phyloP scores from a whole-genome alignment of 768 basidiomycete species.

The Neoboletus magnificus region DNA sequence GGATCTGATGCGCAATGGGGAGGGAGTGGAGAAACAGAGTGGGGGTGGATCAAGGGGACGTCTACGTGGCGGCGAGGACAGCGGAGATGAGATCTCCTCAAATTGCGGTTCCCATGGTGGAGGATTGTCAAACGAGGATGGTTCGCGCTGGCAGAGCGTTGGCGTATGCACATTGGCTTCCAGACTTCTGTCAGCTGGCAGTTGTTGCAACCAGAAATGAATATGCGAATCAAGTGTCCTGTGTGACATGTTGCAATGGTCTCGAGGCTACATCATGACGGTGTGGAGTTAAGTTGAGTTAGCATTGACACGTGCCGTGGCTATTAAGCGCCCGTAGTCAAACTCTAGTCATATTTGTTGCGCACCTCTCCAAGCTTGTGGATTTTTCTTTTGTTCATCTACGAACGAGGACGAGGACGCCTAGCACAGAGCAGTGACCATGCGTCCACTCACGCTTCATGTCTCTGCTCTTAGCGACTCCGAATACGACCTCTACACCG shows the following conservation, averaged over 20 bases:
- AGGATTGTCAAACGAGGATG: constrained; percentile 8
- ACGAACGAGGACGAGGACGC: constrained; percentile 1
- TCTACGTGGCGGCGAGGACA: background rate
- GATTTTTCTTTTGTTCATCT: background rate
- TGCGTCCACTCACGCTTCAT: constrained; percentile 67
- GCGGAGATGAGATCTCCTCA: constrained; percentile 16
- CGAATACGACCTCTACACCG: constrained; percentile 68
- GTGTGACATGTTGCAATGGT: constrained; percentile 6
- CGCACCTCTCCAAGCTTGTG: background rate
- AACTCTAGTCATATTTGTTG: background rate
- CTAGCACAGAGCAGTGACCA: constrained; percentile 18
- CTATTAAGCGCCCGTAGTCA: background rate
- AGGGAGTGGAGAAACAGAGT: constrained; percentile 25
- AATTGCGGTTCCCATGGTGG: constrained; percentile 30
- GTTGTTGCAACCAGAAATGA: background rate
- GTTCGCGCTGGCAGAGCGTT: background rate
- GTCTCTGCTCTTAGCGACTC: constrained; percentile 71
- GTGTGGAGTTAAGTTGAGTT: no score
- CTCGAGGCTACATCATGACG: background rate
- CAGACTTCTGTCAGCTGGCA: background rate
- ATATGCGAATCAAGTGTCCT: background rate
- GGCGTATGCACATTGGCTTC: background rate
- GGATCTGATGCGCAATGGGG: constrained; percentile 27
- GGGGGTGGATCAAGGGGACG: constrained; percentile 32
- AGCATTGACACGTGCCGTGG: constrained; percentile 12